phyloP scores from a whole-genome alignment of 805 yeast genomes.

The Vanderwaltozyma verrucispora region DNA sequence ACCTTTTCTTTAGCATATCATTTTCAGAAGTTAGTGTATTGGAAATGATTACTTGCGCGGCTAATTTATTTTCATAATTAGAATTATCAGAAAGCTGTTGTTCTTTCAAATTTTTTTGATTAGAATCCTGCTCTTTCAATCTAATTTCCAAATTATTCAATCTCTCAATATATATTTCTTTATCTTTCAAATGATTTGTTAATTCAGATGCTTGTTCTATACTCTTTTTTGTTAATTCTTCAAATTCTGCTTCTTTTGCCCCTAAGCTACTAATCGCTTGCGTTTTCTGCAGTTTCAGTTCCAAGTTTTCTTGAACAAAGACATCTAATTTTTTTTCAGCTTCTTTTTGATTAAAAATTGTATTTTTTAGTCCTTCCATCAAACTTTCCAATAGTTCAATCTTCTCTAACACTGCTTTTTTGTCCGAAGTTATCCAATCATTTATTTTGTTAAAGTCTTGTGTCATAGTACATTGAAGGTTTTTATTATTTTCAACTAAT shows the following conservation, averaged over 20 bases:
- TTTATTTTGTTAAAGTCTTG: no score
- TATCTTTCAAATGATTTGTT: constrained; percentile 4
- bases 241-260: constrained; percentile 20
- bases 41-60: constrained; percentile 28
- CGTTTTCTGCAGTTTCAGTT: constrained; percentile 16
- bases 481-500: no score
- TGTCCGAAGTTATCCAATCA: no score
- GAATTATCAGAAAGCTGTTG: constrained; percentile 12
- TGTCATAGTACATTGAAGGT: no score
- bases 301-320: constrained; percentile 13
- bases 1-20: constrained; percentile 15
- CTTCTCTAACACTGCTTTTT: background rate
- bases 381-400: background rate
- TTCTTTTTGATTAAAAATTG: constrained; percentile 7
- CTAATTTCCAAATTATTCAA: constrained; percentile 5
- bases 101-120: constrained; percentile 10
- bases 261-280: constrained; percentile 18
- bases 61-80: constrained; percentile 28
- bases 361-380: constrained; percentile 5
- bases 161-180: constrained; percentile 8
- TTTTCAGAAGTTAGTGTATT: constrained; percentile 24
- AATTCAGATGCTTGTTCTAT: constrained; percentile 8
- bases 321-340: constrained; percentile 12
- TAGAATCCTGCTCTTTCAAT: constrained; percentile 4
- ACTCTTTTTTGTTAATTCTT: constrained; percentile 7